These are phyloP conservation scores for Lactarius tabidus DNA, from an alignment of 768 basidiomycete genomes.

Conservation along the genomic window DNA sequence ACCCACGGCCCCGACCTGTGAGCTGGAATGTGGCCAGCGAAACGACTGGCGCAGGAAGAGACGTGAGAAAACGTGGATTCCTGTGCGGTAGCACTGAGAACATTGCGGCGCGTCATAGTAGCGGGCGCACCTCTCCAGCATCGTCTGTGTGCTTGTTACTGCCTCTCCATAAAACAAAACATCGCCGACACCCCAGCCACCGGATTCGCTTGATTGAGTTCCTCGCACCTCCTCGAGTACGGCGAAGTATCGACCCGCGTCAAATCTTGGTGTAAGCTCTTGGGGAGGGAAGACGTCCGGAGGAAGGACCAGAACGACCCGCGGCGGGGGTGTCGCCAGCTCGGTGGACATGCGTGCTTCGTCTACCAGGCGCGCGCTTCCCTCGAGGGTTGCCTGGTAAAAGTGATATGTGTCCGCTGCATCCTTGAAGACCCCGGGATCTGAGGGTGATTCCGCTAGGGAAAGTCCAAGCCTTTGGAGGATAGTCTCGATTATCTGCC, in stretches of 20 bases:
- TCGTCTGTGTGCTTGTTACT: slow-evolving; percentile 91
- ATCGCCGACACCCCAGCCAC: slow-evolving; percentile 63
- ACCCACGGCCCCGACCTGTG: slow-evolving; percentile 81
- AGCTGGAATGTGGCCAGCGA: slow-evolving; percentile 88
- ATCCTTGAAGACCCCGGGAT: slow-evolving; percentile 48
- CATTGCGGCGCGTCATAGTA: background rate
- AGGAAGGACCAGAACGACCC: slow-evolving; percentile 44
- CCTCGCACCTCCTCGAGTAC: slow-evolving; percentile 40
- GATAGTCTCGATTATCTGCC: slow-evolving; percentile 39
- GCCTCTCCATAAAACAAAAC: slow-evolving; percentile 81
- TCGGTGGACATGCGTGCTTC: slow-evolving; percentile 39
- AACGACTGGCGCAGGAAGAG: slow-evolving; percentile 70
- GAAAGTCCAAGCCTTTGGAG: slow-evolving; percentile 36
- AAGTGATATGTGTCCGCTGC: slow-evolving; percentile 69
- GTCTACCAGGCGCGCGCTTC: slow-evolving; percentile 34
- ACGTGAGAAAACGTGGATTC: slow-evolving; percentile 66
- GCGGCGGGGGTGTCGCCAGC: background rate
- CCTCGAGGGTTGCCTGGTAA: slow-evolving; percentile 34
- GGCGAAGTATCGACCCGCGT: slow-evolving; percentile 55
- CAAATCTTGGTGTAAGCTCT: slow-evolving; percentile 69
- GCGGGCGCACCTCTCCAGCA: slow-evolving; percentile 78
- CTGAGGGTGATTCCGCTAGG: slow-evolving; percentile 14
- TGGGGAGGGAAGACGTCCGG: slow-evolving; percentile 45
- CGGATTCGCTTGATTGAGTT: slow-evolving; percentile 28
- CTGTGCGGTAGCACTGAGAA: slow-evolving; percentile 37